These are phyloP conservation scores for Tubosaeta sp. DNA, from an alignment of 768 basidiomycete species.

Conservation along the genomic window DNA sequence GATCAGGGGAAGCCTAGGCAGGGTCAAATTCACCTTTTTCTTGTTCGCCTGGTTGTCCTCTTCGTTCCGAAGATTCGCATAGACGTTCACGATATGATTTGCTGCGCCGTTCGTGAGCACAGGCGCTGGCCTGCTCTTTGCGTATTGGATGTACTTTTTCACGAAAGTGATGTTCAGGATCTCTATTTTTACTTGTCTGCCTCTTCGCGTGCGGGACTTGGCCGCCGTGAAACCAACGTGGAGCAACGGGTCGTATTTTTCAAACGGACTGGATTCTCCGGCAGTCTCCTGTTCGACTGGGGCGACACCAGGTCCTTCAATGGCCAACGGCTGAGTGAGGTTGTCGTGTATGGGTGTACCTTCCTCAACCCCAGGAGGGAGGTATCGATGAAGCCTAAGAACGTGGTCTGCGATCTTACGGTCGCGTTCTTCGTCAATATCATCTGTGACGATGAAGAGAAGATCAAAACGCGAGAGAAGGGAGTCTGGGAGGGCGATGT, in stretches of 20 bases:
- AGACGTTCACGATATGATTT: slow-evolving; percentile 89
- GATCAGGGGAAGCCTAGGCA: slow-evolving; percentile 1
- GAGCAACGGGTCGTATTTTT: slow-evolving; percentile 94
- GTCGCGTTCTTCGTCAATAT: slow-evolving; percentile 93
- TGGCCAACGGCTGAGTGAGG: slow-evolving; percentile 80
- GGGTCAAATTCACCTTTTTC: slow-evolving; percentile 58
- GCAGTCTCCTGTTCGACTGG: slow-evolving; percentile 36
- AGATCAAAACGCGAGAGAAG: slow-evolving; percentile 98
- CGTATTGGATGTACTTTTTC: slow-evolving; percentile 98
- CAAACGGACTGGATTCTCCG: slow-evolving; percentile 66
- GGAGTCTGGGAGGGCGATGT: slow-evolving; percentile 97
- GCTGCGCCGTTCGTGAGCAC: slow-evolving; percentile 89
- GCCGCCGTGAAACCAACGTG: slow-evolving; percentile 72
- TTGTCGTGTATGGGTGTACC: slow-evolving; percentile 88
- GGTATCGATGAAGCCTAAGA: slow-evolving; percentile 93
- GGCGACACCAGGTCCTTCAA: slow-evolving; percentile 65
- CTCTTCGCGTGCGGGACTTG: slow-evolving; percentile 50
- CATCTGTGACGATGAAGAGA: slow-evolving; percentile 96
- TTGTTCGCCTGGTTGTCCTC: slow-evolving; percentile 78
- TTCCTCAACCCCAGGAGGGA: slow-evolving; percentile 95
- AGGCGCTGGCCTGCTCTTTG: slow-evolving; percentile 84
- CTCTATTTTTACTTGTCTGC: slow-evolving; percentile 65
- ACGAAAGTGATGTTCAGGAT: slow-evolving; percentile 91
- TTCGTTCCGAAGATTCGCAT: slow-evolving; percentile 88
- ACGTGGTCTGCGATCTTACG: slow-evolving; percentile 97